These are phyloP conservation scores for Pueraria montana DNA, from an alignment of 306 rosid genomes.

Conservation along the genomic window DNA sequence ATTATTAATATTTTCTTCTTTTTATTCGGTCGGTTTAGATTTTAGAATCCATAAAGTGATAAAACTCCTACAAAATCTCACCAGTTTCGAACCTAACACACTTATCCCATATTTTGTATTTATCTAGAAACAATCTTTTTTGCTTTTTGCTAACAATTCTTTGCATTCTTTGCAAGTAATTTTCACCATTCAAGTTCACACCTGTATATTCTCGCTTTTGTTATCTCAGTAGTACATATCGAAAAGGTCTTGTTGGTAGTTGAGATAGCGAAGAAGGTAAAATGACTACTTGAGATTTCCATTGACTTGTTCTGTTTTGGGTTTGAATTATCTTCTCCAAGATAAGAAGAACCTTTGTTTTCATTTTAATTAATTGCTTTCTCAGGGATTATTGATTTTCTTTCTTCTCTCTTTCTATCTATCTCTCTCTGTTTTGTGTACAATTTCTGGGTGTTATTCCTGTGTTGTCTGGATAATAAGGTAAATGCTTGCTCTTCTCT, in stretches of 20 bases:
- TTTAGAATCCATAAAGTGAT: slow-evolving; percentile 51
- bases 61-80: slow-evolving; percentile 57
- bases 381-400: slow-evolving; percentile 23
- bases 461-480: slow-evolving; percentile 42
- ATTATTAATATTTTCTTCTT: background rate
- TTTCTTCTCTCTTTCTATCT: background rate
- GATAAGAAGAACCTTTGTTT: slow-evolving; percentile 28
- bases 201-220: slow-evolving; percentile 24
- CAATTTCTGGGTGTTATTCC: slow-evolving; percentile 19
- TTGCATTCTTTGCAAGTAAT: slow-evolving; percentile 24
- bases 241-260: slow-evolving; percentile 52
- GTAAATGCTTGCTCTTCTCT: slow-evolving; percentile 47
- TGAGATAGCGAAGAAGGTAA: slow-evolving; percentile 50
- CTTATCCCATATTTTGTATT: slow-evolving; percentile 32
- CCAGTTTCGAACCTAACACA: slow-evolving; percentile 67
- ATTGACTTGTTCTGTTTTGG: slow-evolving; percentile 42
- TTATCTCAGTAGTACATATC: background rate
- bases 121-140: slow-evolving; percentile 28
- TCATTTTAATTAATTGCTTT: slow-evolving; percentile 28
- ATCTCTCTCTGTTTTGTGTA: background rate
- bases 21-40: slow-evolving; percentile 53
- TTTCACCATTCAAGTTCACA: slow-evolving; percentile 36
- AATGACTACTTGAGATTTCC: slow-evolving; percentile 44
- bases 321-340: slow-evolving; percentile 38
- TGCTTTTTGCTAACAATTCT: slow-evolving; percentile 33